Conservation (phyloP, 2,329 filamentous ascomycete species). For the Aspergillus bombycis region DNA sequence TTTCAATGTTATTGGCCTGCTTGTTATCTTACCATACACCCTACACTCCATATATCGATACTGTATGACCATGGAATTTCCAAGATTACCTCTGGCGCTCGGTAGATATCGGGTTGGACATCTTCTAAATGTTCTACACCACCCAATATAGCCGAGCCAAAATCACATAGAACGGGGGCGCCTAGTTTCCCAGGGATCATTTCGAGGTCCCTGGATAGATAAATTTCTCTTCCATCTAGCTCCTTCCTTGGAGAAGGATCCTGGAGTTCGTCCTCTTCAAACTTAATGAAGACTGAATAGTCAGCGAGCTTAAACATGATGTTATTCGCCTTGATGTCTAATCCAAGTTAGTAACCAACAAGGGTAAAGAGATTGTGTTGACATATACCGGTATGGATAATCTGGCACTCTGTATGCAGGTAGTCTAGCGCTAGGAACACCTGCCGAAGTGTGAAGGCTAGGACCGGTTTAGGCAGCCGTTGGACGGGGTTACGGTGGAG, state of each 20-base stretch:
- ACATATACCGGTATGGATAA: slow-evolving; percentile 51
- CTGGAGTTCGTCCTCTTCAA: slow-evolving; percentile 46
- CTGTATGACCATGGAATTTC: slow-evolving; percentile 49
- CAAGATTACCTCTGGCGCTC: slow-evolving; percentile 52
- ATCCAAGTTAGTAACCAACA: neutral
- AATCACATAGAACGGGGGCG: slow-evolving; percentile 52
- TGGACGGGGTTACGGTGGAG: slow-evolving; percentile 44
- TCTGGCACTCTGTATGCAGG: slow-evolving; percentile 50
- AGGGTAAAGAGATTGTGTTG: neutral
- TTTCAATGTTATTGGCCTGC: no score
- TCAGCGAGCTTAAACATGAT: slow-evolving; percentile 50
- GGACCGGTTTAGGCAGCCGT: slow-evolving; percentile 39
- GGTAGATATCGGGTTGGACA: slow-evolving; percentile 39
- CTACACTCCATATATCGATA: slow-evolving; percentile 58
- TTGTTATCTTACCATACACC: slow-evolving; percentile 50
- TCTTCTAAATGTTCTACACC: slow-evolving; percentile 34
- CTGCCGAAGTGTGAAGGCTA: slow-evolving; percentile 41
- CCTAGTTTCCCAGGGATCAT: slow-evolving; percentile 35
- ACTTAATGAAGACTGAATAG: slow-evolving; percentile 44
- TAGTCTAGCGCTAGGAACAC: slow-evolving; percentile 52
- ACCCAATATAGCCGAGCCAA: slow-evolving; percentile 50
- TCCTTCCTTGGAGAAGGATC: slow-evolving; percentile 49
- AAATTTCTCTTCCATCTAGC: slow-evolving; percentile 46
- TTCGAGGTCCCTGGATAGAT: slow-evolving; percentile 46
- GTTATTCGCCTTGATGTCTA: slow-evolving; percentile 53